phyloP scores from a whole-genome alignment of 2,329 filamentous ascomycete species.

The Colletotrichum horii region DNA sequence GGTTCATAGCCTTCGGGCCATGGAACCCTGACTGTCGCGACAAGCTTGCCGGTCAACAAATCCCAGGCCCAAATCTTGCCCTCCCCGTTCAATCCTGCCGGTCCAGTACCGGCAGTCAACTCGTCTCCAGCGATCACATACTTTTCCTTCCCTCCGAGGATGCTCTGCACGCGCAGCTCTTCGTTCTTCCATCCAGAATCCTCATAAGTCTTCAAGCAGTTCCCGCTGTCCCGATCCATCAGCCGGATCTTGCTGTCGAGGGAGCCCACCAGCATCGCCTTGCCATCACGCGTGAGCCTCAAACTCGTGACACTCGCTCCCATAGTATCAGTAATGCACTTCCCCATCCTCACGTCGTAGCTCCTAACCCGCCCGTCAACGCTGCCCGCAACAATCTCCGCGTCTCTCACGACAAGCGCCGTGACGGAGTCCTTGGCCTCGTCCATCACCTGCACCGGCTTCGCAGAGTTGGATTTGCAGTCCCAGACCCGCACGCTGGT shows the following conservation, averaged over 20 bases:
- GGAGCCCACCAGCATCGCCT: constrained; percentile 74
- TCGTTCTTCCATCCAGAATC: constrained; percentile 65
- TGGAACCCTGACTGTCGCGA: constrained; percentile 64
- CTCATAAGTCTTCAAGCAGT: constrained; percentile 74
- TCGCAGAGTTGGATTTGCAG: constrained; percentile 53
- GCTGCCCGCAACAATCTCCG: constrained; percentile 74
- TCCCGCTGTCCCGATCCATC: constrained; percentile 79
- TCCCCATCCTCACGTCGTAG: constrained; percentile 84
- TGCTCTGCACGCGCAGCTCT: constrained; percentile 75
- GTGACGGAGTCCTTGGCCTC: constrained; percentile 77
- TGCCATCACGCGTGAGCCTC: constrained; percentile 72
- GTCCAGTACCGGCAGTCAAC: constrained; percentile 39
- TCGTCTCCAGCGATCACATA: constrained; percentile 85
- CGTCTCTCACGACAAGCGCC: constrained; percentile 49
- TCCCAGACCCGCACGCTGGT: constrained; percentile 82
- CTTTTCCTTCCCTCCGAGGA: constrained; percentile 77
- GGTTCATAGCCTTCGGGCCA: constrained; percentile 56
- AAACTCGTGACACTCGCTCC: constrained; percentile 78
- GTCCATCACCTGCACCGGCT: constrained; percentile 73
- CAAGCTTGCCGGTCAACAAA: constrained; percentile 72
- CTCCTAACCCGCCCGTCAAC: constrained; percentile 83
- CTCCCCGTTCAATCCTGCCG: constrained; percentile 39
- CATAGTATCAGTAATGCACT: constrained; percentile 72
- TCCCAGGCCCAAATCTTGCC: constrained; percentile 84
- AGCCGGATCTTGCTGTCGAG: constrained; percentile 80